Base-by-base conservation (phyloP, 2,329 filamentous ascomycete species). In the Atkinsonella texensis region DNA sequence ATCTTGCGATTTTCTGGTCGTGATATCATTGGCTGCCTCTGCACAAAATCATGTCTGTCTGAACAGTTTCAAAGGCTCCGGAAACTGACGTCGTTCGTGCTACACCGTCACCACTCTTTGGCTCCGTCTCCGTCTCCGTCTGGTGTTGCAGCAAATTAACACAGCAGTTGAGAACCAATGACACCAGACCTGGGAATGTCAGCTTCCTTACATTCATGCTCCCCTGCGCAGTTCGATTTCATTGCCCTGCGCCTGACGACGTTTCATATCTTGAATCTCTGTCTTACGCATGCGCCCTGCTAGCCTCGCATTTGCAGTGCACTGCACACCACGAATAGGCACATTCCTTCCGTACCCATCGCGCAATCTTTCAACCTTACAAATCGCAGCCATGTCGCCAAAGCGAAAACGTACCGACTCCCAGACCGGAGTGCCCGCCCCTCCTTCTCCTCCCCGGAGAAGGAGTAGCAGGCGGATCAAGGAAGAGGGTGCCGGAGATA, bases 341-440 rank as follows among this genome's bases (percentile, higher is more conserved):
- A 13, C 10, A 11, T 11, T 39, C 7, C 41, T 45, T 31, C 7
- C 44, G 18, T 3, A 31, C 41, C 11, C 33, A 10, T 6, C 13
- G 13, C 9, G 48, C 10, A 45, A 18, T 8, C 13, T n/a, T 17
- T 44, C 20, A 11, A 13, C 35, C 12, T 52, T 43, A 38, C 38
- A 40, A 15, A 40, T 45, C 38, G 20, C 39, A 23, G 52, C 33
- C 11, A 74, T 73, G 70, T 61, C 61, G 1, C 41, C 63, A 4
- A 74, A 73, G 56, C 65, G 70, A 47, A 72, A 70, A 56, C 67
- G 63, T 50, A 48, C 42, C 9, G 58, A 51, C 6, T 50, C 54
- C 11, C 59, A 61, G n/a, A 55, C 58, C 11, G 1, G n/a, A n/a
- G 13, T 32, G 10, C 31, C 33, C 13, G 18, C 47, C 23, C 51